Base-by-base conservation (phyloP, 352 stramenopile genomes). In the Globisporangium canariense region DNA sequence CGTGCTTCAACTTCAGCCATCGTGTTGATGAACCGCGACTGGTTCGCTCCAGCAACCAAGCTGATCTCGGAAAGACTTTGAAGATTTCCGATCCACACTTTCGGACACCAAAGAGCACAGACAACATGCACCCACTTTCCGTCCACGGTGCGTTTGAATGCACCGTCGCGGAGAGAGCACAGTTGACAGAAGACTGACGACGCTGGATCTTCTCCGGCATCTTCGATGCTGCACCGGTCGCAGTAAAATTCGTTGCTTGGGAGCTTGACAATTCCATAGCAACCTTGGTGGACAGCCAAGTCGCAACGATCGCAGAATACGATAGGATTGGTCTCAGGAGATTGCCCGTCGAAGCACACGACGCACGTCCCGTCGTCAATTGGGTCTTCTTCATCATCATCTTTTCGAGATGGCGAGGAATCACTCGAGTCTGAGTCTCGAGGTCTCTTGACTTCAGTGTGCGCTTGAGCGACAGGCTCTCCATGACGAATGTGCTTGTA, bases 251-350 rank as follows among this genome's bases (percentile, higher is more conserved):
- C 88, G 68, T 75, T 93, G 57, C 72, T 90, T 8, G 85, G 86
- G 14, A 96, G 85, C 51, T 94, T 79, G 4, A 77, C 74, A 51
- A 97, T 80, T 54, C 90, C 90, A 53, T 97, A 97, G 73, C 90
- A 97, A 9, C 81, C 78, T 66, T 93, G 88, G 60, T 97, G 90
- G 22, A 97, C 88, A n/a, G 88, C 88, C 32, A 97, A 71, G 62
- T 95, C 84, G 59, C 90, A 97, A 13, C 82, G 76, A 68, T 96
- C 90, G 53, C 90, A 97, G 60, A 96, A 96, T 20, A 97, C 86
- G 61, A 97, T 96, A 6, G 86, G 86, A 60, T 96, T 96, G 10
- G 78, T 78, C 65, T 97, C 90, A 0, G 89, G 87, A 28, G 90
- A 95, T 55, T 88, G 76, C 0, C 87, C 88, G 60, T 97, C 90